Evolutionary conservation across 2,329 filamentous ascomycete genomes (phyloP).

Genomic region (Fusarium brachygibbosum): DNA sequence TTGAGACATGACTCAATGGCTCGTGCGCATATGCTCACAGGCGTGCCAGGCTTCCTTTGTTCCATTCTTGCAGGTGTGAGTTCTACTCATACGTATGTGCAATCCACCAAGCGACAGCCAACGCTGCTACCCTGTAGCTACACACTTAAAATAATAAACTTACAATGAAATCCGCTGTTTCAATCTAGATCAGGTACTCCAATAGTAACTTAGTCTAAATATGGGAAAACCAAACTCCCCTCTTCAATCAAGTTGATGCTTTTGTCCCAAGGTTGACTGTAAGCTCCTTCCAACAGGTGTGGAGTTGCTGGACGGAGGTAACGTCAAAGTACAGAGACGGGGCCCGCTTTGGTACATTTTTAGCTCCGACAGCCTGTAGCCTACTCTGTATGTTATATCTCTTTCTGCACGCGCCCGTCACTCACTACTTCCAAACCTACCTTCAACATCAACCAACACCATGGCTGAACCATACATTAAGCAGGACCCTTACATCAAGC

Average conservation of each 20-base stretch:
- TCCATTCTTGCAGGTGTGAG: not conserved
- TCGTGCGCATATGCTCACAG: conserved; percentile 23
- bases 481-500: conserved; percentile 60
- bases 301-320: not conserved
- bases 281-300: not conserved
- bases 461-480: conserved; percentile 61
- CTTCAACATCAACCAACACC: conserved; percentile 40
- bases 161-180: too few relatives aligned
- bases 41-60: too few relatives aligned
- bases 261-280: not conserved
- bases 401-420: conserved; percentile 14
- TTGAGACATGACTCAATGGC: conserved; percentile 18
- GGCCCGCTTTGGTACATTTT: conserved; percentile 1
- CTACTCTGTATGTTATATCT: not conserved
- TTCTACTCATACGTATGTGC: not conserved
- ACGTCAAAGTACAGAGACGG: not conserved
- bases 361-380: not conserved
- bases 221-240: too few relatives aligned
- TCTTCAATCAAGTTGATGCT: not conserved
- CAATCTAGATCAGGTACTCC: too few relatives aligned
- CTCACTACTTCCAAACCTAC: conserved; percentile 7
- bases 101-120: too few relatives aligned
- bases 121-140: not conserved
- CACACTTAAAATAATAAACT: too few relatives aligned
- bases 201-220: too few relatives aligned